Evolutionary conservation across 2,329 filamentous ascomycete genomes (phyloP), one percentile per base, ranked within the genome.

Genomic region (Exophiala spinifera): DNA sequence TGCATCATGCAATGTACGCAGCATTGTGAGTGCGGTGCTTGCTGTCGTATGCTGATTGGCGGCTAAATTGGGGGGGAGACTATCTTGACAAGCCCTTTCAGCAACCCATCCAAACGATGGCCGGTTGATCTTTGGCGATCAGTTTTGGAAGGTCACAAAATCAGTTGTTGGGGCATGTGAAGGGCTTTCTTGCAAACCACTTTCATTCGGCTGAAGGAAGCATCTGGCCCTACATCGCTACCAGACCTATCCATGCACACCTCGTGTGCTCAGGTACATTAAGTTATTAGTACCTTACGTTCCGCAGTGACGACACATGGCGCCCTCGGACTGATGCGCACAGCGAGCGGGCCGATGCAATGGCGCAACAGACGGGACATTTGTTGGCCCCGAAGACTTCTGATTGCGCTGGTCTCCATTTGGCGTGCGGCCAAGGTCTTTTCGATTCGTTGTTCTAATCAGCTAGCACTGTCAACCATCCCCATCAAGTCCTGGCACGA

Each of bases 141-240:
- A 47, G 34, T 21, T 33, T 5, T 6, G 6, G 14, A 17, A 33
- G 25, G 4, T 19, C 33, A 21, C 33, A 34, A 8, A 19, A 23
- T 39, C 21, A 21, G 46, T 49, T 49, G 31, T 31, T 37, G 15
- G 21, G 23, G 33, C 46, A 49, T 49, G 46, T 49, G 46, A 49
- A 49, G 40, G 33, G 39, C 36, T 19, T 39, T 19, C 36, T 4
- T 46, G 28, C 28, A 25, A 17, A 17, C 10, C 3, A 14, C 44
- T 46, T 17, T 33, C 44, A 25, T 17, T 10, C 13, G 17, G 20
- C n/a, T 15, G 7, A 39, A 39, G 6, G 6, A 15, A 5, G 14
- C 36, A n/a, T 19, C 36, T 39, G 36, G 14, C 17, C 17, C 7
- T 39, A n/a, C 4, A 5, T 39, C 17, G 14, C 36, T 15, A 39